These are phyloP conservation scores for Vitis hybrid DNA, from an alignment of 177 flowering plant genomes.

Conservation along the genomic window DNA sequence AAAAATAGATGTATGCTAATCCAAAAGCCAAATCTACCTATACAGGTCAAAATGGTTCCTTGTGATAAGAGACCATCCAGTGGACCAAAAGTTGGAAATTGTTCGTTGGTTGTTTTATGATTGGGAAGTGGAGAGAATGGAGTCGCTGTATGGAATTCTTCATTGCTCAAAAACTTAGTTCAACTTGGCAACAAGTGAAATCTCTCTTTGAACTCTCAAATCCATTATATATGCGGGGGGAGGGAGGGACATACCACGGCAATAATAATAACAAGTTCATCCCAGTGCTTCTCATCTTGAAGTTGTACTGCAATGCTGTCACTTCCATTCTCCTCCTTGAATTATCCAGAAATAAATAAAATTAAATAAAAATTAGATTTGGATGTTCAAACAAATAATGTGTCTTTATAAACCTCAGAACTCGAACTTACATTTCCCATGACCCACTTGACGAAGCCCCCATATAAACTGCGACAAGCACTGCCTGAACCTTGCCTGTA, in stretches of 20 bases:
- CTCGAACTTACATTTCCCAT: constrained; percentile 83
- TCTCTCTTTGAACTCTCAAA: neutral
- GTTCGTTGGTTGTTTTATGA: too few species aligned
- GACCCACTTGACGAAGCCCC: constrained; percentile 98
- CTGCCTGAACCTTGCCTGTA: constrained; percentile 99
- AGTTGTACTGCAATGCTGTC: constrained; percentile 96
- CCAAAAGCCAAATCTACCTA: too few species aligned
- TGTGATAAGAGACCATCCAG: too few species aligned
- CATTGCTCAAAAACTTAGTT: too few species aligned
- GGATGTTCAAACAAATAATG: neutral
- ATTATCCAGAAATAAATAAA: constrained; percentile 1
- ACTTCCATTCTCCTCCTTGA: constrained; percentile 75
- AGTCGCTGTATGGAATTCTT: too few species aligned
- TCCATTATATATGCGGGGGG: neutral
- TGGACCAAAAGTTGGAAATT: too few species aligned
- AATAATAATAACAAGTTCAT: constrained; percentile 90
- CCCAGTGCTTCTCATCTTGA: constrained; percentile 89
- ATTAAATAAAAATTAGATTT: neutral
- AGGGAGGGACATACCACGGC: constrained; percentile 75
- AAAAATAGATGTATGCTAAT: too few species aligned
- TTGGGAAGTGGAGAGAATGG: too few species aligned
- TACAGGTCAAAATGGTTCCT: too few species aligned
- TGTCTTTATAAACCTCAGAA: constrained; percentile 8
- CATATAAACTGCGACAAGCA: constrained; percentile 97
- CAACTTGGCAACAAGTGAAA: neutral